phyloP scores from a whole-genome alignment of 495 filamentous ascomycete genomes.

The Tuber brumale region DNA sequence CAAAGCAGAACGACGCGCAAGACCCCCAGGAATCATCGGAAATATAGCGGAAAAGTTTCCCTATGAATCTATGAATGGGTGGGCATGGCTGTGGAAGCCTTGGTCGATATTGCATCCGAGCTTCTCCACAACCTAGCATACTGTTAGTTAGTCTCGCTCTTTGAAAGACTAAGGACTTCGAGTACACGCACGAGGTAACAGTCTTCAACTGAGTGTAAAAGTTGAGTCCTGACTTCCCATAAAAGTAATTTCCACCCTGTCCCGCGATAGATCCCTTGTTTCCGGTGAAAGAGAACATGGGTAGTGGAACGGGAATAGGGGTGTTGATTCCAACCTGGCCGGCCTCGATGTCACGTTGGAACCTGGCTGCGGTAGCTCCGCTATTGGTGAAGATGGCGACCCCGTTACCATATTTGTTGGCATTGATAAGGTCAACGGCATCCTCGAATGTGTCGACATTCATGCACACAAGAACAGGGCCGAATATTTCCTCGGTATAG shows the following conservation, averaged over 20 bases:
- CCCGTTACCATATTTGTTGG: constrained; percentile 62
- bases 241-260: constrained; percentile 89
- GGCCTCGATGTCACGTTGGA: constrained; percentile 62
- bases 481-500: constrained; percentile 97
- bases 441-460: constrained; percentile 80
- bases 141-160: constrained; percentile 12
- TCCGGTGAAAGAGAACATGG: constrained; percentile 96
- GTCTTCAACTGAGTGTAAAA: constrained; percentile 99
- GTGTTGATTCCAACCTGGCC: constrained; percentile 78
- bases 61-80: constrained; percentile 57
- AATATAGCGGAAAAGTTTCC: neutral
- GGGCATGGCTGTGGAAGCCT: constrained; percentile 89
- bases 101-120: constrained; percentile 72
- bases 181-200: constrained; percentile 55
- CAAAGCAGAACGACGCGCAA: neutral
- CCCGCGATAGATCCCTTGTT: constrained; percentile 96
- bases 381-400: constrained; percentile 59
- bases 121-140: constrained; percentile 65
- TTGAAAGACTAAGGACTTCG: neutral
- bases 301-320: constrained; percentile 67
- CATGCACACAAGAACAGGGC: constrained; percentile 82
- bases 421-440: constrained; percentile 58
- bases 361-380: constrained; percentile 55
- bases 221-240: constrained; percentile 80
- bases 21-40: neutral